These are phyloP conservation scores for Mantamonas sphyraenae DNA, from an alignment of 78 protist genomes.

Conservation along the genomic window DNA sequence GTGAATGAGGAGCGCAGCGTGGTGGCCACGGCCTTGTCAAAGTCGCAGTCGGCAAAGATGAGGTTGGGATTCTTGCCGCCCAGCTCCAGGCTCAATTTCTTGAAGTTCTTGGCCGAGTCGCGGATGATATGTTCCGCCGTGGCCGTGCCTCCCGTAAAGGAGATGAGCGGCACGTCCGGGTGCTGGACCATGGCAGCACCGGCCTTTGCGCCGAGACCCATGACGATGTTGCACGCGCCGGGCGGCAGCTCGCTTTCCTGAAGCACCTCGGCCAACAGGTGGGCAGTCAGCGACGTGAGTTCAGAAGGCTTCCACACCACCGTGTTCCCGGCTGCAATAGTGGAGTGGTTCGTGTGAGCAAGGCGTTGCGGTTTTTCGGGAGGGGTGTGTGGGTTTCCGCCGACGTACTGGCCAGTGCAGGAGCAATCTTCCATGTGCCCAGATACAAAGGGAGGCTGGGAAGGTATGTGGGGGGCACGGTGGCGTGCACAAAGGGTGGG, in stretches of 20 bases:
- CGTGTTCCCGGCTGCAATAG: slow-evolving; percentile 34
- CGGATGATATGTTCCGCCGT: slow-evolving; percentile 44
- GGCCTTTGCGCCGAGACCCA: slow-evolving; percentile 40
- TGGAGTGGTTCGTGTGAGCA: not conserved
- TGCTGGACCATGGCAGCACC: slow-evolving; percentile 22
- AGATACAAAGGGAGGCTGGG: slow-evolving; percentile 78
- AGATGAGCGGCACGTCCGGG: slow-evolving; percentile 33
- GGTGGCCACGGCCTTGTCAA: slow-evolving; percentile 17
- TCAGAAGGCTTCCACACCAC: slow-evolving; percentile 78
- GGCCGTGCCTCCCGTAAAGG: slow-evolving; percentile 84
- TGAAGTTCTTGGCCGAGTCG: slow-evolving; percentile 43
- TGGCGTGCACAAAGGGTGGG: not conserved
- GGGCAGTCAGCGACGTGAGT: slow-evolving; percentile 66
- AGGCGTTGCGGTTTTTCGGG: not conserved
- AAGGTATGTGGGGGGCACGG: not conserved
- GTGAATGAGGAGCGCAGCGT: slow-evolving; percentile 15
- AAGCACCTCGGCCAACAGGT: slow-evolving; percentile 32
- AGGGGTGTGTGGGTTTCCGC: not conserved
- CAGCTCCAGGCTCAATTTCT: slow-evolving; percentile 72
- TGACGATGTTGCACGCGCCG: slow-evolving; percentile 74
- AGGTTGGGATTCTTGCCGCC: slow-evolving; percentile 85
- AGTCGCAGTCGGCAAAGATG: slow-evolving; percentile 48
- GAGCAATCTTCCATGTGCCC: slow-evolving; percentile 86
- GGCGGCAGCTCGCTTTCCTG: slow-evolving; percentile 56
- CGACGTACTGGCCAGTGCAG: slow-evolving; percentile 53